A percentile compares a stretch with the other conserved stretches of the same genome.
phyloP scores from a whole-genome alignment of 169 alveolate species.

The Eimeria necatrix region DNA sequence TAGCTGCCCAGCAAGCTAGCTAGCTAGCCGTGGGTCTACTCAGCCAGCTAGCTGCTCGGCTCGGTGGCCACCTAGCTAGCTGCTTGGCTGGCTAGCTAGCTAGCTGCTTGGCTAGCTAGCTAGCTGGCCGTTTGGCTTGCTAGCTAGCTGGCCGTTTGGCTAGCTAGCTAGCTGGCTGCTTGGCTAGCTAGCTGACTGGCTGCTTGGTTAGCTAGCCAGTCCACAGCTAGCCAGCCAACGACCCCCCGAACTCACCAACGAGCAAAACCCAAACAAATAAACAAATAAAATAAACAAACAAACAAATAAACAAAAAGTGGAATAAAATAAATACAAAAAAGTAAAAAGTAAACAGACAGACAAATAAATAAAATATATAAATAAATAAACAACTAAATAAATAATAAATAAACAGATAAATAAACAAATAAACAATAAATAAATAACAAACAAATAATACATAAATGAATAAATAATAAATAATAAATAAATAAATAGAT shows the following conservation, averaged over 20 bases:
- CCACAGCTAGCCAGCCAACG: too few relatives aligned
- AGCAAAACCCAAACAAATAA: conserved; percentile 86
- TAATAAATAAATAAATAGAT: conserved; percentile 84
- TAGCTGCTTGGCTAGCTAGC: too few relatives aligned
- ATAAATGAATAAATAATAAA: conserved; percentile 82
- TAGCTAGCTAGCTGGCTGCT: too few relatives aligned
- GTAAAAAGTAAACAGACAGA: neutral
- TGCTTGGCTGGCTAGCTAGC: too few relatives aligned
- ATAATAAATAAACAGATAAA: neutral
- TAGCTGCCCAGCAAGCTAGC: too few relatives aligned
- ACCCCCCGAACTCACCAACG: conserved; percentile 77
- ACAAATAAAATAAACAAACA: neutral
- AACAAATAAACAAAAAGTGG: neutral
- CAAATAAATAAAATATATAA: neutral
- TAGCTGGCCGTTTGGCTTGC: too few relatives aligned
- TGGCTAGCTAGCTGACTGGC: too few relatives aligned
- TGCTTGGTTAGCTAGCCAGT: too few relatives aligned
- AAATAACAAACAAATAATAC: neutral
- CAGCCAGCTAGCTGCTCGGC: too few relatives aligned
- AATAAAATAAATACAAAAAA: neutral
- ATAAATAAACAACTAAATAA: neutral
- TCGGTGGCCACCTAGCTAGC: too few relatives aligned
- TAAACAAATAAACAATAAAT: neutral
- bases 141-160: too few relatives aligned
- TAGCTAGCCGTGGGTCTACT: too few relatives aligned